Base-by-base conservation (phyloP, 2,329 filamentous ascomycete species). In the Phialemonium atrogriseum region DNA sequence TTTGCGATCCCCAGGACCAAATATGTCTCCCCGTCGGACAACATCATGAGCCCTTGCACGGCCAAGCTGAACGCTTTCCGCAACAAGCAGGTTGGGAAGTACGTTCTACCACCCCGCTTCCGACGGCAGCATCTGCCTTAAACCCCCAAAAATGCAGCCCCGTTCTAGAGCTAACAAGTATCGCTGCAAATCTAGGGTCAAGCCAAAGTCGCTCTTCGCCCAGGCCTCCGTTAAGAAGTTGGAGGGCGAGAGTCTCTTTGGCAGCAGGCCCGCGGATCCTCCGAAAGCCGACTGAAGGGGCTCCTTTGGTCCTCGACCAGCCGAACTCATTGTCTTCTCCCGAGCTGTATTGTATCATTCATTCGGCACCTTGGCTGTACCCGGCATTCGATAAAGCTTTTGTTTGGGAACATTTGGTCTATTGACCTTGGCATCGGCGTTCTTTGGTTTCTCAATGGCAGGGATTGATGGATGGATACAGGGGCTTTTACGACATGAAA, bases 21-120 rank as follows among this genome's bases (percentile, higher is more conserved):
- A 46, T 89, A 88, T 60, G 67, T 88, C 54, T 88, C 82, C 12
- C 85, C 85, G 3, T 88, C 83, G n/a, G 85, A 93, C 58, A 78
- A 77, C 59, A 88, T 93, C 65, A 84, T 87, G 78, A 87, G 81
- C 47, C 85, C 85, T 21, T 87, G 84, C 58, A 83, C 80, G 12
- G 80, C 83, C 56, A 91, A 91, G 70, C 73, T 91, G 48, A 81
- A 71, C 41, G 80, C 81, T 24, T 76, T 88, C 58, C 82, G 84
- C 60, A 84, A 75, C 62, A 87, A 86, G 66, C 80, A 85, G 50
- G 78, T 78, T 40, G 72, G 71, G 61, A 89, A 87, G 80, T 85
- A 68, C 53, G 73, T 69, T 5, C 18, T 17, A n/a, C 12, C 11
- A 6, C 19, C 6, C 6, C 19, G 5, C 9, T 17, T 10, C 7